These are phyloP conservation scores for Niebla homalea DNA, from an alignment of 495 filamentous ascomycete genomes.

Conservation along the genomic window DNA sequence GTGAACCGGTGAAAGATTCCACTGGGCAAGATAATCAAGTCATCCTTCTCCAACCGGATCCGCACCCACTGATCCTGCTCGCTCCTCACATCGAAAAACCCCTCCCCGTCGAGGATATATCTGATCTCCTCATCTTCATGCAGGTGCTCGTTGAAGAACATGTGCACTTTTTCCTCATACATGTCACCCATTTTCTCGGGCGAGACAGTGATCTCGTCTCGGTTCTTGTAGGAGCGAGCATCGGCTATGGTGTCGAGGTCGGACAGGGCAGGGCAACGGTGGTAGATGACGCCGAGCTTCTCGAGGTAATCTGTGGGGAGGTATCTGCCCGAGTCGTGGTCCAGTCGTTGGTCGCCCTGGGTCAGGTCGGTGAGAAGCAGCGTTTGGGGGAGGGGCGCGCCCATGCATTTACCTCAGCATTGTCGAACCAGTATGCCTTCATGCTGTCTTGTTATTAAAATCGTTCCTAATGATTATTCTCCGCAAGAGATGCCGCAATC, in stretches of 20 bases:
- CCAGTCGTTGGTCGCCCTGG: conserved; percentile 82
- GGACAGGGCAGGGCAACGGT: conserved; percentile 46
- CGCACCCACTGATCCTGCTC: conserved; percentile 71
- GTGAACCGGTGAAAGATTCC: conserved; percentile 97
- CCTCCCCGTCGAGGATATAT: conserved; percentile 81
- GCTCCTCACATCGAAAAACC: conserved; percentile 86
- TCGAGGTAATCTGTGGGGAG: conserved; percentile 49
- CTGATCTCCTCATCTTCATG: conserved; percentile 99
- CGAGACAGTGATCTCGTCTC: conserved; percentile 84
- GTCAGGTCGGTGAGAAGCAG: conserved; percentile 8
- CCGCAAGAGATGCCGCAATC: too few relatives aligned
- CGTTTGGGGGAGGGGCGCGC: neutral
- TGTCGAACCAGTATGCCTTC: conserved; percentile 78
- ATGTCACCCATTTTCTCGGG: conserved; percentile 68
- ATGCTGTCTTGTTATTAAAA: conserved; percentile 28
- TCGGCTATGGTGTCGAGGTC: conserved; percentile 59
- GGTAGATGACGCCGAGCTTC: conserved; percentile 67
- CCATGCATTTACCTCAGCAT: conserved; percentile 49
- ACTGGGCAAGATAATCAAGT: conserved; percentile 80
- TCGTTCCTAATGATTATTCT: too few relatives aligned
- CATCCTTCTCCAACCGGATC: conserved; percentile 57
- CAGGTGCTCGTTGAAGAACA: conserved; percentile 88
- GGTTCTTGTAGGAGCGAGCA: conserved; percentile 80
- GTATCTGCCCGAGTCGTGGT: conserved; percentile 68
- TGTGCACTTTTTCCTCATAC: conserved; percentile 84